Conservation (phyloP, 371 early-diverging fungal genomes). For the Mortierella sp. region DNA sequence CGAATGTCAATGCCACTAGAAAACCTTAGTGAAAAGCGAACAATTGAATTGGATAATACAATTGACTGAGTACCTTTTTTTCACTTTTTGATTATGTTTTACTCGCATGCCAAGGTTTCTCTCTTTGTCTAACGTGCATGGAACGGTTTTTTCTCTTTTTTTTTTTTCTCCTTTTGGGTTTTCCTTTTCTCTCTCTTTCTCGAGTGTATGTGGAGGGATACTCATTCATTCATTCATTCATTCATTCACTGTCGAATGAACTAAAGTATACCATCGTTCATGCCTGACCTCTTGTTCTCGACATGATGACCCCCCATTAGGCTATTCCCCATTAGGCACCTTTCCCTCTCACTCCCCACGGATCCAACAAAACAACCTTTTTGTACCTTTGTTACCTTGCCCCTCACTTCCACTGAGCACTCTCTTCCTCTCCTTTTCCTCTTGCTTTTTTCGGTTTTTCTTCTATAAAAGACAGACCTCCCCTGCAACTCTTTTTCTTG, state of each 20-base stretch:
- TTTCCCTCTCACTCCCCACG: not conserved
- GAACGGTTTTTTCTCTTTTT: not conserved
- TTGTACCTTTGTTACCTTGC: no score
- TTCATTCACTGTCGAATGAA: not conserved
- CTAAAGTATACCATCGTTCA: not conserved
- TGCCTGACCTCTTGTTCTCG: not conserved
- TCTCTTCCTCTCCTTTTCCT: not conserved
- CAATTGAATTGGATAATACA: not conserved
- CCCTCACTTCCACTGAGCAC: no score
- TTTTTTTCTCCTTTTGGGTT: not conserved
- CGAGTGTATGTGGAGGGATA: not conserved
- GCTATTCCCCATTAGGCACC: not conserved
- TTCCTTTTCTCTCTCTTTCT: not conserved
- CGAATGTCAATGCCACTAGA: not conserved
- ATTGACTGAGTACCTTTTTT: not conserved
- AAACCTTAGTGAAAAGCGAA: not conserved
- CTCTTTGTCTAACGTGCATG: not conserved
- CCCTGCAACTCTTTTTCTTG: not conserved
- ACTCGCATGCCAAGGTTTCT: slow-evolving; percentile 1
- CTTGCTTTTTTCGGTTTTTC: not conserved
- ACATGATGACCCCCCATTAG: not conserved
- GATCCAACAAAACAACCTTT: not conserved
- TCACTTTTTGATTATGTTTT: no score
- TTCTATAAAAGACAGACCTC: not conserved
- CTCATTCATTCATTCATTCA: not conserved